Evolutionary conservation across 2,329 filamentous ascomycete genomes (phyloP).

Genomic region (Gaeumannomyces tritici): DNA sequence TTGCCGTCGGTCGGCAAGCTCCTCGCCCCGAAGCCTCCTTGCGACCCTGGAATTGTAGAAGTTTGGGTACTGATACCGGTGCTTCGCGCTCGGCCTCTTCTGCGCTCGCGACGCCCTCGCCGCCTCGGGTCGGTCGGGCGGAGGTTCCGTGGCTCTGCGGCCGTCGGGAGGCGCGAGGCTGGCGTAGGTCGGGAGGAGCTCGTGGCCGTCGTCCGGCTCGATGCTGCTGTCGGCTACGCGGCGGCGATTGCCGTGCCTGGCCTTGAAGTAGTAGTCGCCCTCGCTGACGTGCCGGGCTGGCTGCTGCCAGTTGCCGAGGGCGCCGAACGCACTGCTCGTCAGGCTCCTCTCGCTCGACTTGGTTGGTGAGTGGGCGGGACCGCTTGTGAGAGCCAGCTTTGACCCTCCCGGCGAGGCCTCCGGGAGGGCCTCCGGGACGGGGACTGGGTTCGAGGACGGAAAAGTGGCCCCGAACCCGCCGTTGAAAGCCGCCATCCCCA

Average conservation of each 20-base stretch:
- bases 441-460: neutral
- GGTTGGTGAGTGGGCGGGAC: neutral
- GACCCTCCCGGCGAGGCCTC: neutral
- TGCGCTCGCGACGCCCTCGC: neutral
- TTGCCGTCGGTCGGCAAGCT: neutral
- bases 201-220: neutral
- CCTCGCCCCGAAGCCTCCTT: neutral
- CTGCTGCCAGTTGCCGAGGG: neutral
- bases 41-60: neutral
- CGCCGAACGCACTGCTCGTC: neutral
- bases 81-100: neutral
- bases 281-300: neutral
- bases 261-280: neutral
- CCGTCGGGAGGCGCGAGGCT: neutral
- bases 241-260: neutral
- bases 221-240: neutral
- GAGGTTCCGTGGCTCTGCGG: neutral
- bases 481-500: neutral
- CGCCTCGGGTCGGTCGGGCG: neutral
- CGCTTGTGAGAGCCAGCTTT: neutral
- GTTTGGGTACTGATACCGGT: neutral
- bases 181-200: neutral
- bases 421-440: no score
- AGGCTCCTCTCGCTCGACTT: neutral
- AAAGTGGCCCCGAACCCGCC: neutral